Percentiles rank a stretch among this genome's conserved stretches.
These are phyloP conservation scores for Aspergillus brunneoviolaceus DNA, from an alignment of 2,329 filamentous ascomycete genomes.

Conservation along the genomic window DNA sequence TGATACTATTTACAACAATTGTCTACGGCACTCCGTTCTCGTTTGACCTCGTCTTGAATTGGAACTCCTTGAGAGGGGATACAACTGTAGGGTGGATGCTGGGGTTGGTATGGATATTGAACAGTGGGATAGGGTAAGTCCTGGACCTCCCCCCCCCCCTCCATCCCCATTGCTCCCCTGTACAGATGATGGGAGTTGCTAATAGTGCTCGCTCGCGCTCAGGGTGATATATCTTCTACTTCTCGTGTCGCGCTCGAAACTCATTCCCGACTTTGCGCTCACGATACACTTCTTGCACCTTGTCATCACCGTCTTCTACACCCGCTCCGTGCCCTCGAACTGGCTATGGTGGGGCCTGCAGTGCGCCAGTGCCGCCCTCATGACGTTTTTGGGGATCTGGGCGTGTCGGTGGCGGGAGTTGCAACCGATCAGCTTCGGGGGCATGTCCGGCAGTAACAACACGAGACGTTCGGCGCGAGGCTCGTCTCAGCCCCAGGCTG, in stretches of 20 bases:
- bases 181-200: not conserved
- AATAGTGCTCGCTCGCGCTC: constrained; percentile 5
- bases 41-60: constrained; percentile 61
- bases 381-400: constrained; percentile 78
- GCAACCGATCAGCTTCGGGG: constrained; percentile 80
- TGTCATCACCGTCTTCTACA: constrained; percentile 73
- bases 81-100: constrained; percentile 70
- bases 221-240: constrained; percentile 82
- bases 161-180: not conserved
- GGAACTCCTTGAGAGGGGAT: constrained; percentile 64
- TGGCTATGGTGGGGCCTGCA: constrained; percentile 83
- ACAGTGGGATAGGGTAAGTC: constrained; percentile 62
- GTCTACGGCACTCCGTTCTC: constrained; percentile 63
- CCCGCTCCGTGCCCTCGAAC: constrained; percentile 71
- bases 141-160: not conserved
- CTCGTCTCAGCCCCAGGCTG: constrained; percentile 8
- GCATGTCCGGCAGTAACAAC: constrained; percentile 35
- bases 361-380: constrained; percentile 58
- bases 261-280: constrained; percentile 90
- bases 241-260: constrained; percentile 83
- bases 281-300: constrained; percentile 85
- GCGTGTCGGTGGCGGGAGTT: constrained; percentile 88
- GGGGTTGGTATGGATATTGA: constrained; percentile 66
- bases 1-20: constrained; percentile 67
- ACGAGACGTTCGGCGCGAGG: constrained; percentile 15